Conservation (phyloP, 2,329 filamentous ascomycete genomes). For the Epichloe brachyelytri region DNA sequence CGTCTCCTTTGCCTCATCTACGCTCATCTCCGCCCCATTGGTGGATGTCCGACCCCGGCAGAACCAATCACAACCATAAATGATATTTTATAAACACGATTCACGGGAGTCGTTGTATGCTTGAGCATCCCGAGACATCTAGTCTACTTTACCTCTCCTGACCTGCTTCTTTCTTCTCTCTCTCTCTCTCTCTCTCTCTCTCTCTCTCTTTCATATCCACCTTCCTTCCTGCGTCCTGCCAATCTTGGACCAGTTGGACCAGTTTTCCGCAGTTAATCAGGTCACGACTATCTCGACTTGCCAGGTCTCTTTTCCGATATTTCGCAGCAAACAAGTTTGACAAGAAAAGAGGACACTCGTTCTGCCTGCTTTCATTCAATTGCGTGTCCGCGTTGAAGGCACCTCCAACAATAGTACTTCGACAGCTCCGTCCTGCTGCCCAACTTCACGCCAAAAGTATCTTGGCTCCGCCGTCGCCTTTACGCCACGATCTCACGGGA, state of each 20-base stretch:
- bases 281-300: neutral
- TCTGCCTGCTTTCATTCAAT: neutral
- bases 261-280: neutral
- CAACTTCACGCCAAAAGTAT: neutral
- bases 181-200: neutral
- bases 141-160: conserved; percentile 1
- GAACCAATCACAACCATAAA: conserved; percentile 22
- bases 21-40: conserved; percentile 21
- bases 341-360: neutral
- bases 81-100: conserved; percentile 17
- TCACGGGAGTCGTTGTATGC: conserved; percentile 12
- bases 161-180: neutral
- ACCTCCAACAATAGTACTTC: neutral
- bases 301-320: neutral
- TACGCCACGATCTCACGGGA: neutral
- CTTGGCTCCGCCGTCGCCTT: neutral
- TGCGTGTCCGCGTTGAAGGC: neutral
- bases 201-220: neutral
- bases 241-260: neutral
- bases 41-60: conserved; percentile 16
- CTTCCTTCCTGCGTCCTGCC: neutral
- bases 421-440: neutral
- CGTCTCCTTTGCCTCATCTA: conserved; percentile 22
- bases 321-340: neutral
- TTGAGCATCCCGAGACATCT: conserved; percentile 18